Evolutionary conservation across 257 asterid genomes (phyloP).

Genomic region (Ophiorrhiza pumila): DNA sequence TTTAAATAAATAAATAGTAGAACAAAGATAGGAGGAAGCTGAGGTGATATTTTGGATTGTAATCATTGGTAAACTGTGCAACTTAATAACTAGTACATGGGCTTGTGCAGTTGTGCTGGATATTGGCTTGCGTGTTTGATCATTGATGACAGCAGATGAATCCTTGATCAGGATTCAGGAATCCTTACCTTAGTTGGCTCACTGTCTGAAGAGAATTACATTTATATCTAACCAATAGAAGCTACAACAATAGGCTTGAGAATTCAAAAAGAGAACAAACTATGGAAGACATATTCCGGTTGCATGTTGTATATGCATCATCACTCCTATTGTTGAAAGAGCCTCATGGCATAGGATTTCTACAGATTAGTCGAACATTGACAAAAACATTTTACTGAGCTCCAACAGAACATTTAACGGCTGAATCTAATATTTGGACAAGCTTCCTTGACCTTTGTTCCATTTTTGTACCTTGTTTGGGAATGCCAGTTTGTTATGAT

Average conservation of each 20-base stretch:
- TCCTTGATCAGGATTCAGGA: too few relatives aligned
- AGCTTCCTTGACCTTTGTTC: not conserved
- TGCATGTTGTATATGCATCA: not conserved
- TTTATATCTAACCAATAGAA: not conserved
- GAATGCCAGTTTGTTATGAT: not conserved
- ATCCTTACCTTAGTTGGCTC: not conserved
- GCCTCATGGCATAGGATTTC: not conserved
- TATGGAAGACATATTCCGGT: not conserved
- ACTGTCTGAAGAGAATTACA: not conserved
- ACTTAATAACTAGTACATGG: too few relatives aligned
- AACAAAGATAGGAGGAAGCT: not conserved
- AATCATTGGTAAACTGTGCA: not conserved
- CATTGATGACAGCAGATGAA: too few relatives aligned
- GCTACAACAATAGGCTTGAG: not conserved
- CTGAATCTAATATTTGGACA: not conserved
- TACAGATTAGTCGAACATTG: not conserved
- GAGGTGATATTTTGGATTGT: not conserved
- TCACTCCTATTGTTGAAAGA: not conserved
- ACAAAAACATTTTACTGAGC: not conserved
- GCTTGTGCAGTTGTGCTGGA: too few relatives aligned
- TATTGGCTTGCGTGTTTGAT: too few relatives aligned
- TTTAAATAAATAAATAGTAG: too few relatives aligned
- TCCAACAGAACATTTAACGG: not conserved
- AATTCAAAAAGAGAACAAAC: not conserved
- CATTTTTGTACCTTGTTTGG: not conserved